Base-by-base conservation (phyloP, 208 protist genomes). In the Crithidia mellificae region DNA sequence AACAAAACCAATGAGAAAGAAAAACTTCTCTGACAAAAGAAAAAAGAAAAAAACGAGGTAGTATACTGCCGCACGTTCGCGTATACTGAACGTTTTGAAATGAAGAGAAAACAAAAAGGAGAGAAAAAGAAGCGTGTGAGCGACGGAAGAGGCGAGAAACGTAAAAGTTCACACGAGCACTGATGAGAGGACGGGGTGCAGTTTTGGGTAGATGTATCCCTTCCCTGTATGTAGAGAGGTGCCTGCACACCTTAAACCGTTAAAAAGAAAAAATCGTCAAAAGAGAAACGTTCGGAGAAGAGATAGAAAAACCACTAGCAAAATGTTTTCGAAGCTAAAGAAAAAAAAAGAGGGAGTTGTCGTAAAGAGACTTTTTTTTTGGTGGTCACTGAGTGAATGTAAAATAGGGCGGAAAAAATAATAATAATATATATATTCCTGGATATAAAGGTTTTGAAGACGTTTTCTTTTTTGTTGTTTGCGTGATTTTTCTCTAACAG, bases 401-500 rank as follows among this genome's bases (percentile, higher is more conserved):
- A 62, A 62, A 29, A 68, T 19, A 32, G 54, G 29, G 38, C 14
- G 20, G 22, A 38, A 44, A 63, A 47, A 58, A 54, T 41, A 25
- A 53, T 7, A 53, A 3, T 15, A 20, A 78, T 41, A 51, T 43
- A 30, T 51, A 63, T 54, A 32, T 47, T 68, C 30, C 30, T 44
- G 63, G 29, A 46, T 63, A 68, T 30, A 74, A 17, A 14, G 36
- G 53, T 55, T 58, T 39, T 50, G 54, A 34, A 51, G 20, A 55
- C 52, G 22, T 71, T 65, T 55, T 63, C 29, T 72, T 64, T 52
- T 8, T 54, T 63, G 9, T 49, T 52, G 44, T 61, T 51, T 49
- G n/a, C 9, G 29, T 39, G 32, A 43, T 43, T 44, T 47, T 49
- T 32, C 54, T 61, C 14, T 41, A 44, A 29, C 54, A 27, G 46